These are phyloP conservation scores for Colletotrichum ledebouriae DNA, from an alignment of 2,329 filamentous ascomycete genomes.

Conservation along the genomic window DNA sequence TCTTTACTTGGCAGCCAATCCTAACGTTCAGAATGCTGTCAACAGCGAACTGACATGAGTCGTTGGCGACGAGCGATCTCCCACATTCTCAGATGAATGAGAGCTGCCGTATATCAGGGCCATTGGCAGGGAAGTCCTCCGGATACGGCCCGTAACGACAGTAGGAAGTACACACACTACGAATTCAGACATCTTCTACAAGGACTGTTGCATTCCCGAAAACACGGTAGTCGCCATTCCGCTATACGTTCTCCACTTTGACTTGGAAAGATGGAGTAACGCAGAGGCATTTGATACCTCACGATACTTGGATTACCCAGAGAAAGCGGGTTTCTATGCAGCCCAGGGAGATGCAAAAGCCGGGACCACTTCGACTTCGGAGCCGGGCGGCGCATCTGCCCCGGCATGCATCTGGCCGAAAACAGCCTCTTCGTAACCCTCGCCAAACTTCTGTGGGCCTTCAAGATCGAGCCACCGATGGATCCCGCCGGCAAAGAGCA, in stretches of 20 bases:
- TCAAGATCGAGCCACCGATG: constrained; percentile 52
- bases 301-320: constrained; percentile 1
- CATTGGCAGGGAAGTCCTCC: constrained; percentile 67
- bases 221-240: constrained; percentile 5
- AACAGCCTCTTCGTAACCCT: constrained; percentile 62
- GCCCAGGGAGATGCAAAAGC: neutral
- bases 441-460: constrained; percentile 66
- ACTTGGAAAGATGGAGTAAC: neutral
- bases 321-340: constrained; percentile 14
- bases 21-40: neutral
- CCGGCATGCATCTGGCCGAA: constrained; percentile 64
- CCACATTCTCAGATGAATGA: constrained; percentile 62
- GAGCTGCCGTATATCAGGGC: constrained; percentile 66
- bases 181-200: constrained; percentile 20
- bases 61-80: constrained; percentile 62
- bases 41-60: constrained; percentile 46
- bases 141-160: constrained; percentile 67
- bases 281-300: constrained; percentile 4
- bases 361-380: constrained; percentile 54
- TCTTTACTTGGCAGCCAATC: constrained; percentile 1
- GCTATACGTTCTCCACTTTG: neutral
- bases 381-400: constrained; percentile 48
- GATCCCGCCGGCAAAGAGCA: constrained; percentile 1
- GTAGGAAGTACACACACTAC: constrained; percentile 47
- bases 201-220: constrained; percentile 27